phyloP scores from a whole-genome alignment of 106 monocot species.

The Dendrobium huoshanense region DNA sequence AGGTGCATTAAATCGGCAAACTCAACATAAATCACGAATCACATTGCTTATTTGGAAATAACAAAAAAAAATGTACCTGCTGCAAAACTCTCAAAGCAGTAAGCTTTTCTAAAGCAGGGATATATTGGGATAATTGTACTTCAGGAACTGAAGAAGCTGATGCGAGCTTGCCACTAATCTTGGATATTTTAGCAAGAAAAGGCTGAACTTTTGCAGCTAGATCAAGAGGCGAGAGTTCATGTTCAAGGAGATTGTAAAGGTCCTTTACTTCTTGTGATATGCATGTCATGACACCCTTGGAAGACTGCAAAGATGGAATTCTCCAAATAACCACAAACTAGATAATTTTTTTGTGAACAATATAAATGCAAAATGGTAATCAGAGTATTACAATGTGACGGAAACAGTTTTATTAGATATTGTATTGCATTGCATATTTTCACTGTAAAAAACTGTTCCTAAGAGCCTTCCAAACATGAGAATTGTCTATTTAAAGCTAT shows the following conservation, averaged over 20 bases:
- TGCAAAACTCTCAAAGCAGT: conserved; percentile 72
- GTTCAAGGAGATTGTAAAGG: conserved; percentile 78
- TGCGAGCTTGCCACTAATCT: conserved; percentile 73
- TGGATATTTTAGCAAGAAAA: conserved; percentile 74
- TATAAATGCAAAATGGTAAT: not conserved
- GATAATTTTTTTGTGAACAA: not conserved
- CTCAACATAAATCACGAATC: not conserved
- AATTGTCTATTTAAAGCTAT: not conserved
- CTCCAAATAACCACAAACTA: not conserved
- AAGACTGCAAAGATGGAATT: conserved; percentile 24
- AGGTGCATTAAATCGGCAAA: not conserved
- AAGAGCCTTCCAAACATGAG: not conserved
- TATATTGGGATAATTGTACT: conserved; percentile 71
- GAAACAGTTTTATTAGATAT: not conserved
- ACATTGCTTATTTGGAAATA: not conserved
- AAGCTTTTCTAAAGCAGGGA: conserved; percentile 74
- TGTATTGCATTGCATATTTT: not conserved
- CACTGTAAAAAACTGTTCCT: not conserved
- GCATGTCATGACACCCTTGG: conserved; percentile 83
- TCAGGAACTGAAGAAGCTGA: conserved; percentile 88
- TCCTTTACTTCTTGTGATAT: conserved; percentile 94
- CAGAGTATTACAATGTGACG: not conserved
- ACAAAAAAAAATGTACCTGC: conserved; percentile 42
- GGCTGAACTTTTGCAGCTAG: conserved; percentile 83
- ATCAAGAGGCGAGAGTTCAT: conserved; percentile 71